phyloP scores from a whole-genome alignment of 1,139 yeast species.

The Yamadazyma atmosphaerica region DNA sequence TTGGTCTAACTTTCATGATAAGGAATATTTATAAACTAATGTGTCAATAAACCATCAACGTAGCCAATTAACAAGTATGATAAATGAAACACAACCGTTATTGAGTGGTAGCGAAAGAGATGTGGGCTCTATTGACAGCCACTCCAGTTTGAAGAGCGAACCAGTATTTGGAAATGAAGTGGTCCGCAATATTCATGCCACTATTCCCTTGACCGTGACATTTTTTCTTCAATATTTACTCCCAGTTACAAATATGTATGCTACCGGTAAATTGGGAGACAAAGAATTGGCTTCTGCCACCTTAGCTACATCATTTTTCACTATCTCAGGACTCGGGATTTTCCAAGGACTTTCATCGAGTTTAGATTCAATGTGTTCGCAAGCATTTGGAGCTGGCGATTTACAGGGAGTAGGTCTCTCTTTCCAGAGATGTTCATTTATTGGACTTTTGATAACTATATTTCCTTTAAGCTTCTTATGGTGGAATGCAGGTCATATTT shows the following conservation, averaged over 20 bases:
- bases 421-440: conserved; percentile 33
- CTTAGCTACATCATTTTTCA: conserved; percentile 44
- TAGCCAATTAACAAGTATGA: background rate
- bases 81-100: conserved; percentile 1
- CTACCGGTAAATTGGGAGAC: conserved; percentile 46
- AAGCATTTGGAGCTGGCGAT: conserved; percentile 41
- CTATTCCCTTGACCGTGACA: conserved; percentile 44
- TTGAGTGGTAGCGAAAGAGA: background rate
- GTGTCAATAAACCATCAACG: background rate
- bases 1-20: no score
- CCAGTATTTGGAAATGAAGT: background rate
- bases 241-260: conserved; percentile 45
- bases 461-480: conserved; percentile 33
- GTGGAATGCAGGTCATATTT: conserved; percentile 32
- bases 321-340: conserved; percentile 41
- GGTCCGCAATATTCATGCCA: conserved; percentile 18
- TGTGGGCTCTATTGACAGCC: background rate
- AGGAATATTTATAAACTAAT: background rate
- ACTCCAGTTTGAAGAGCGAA: background rate
- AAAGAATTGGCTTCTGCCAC: conserved; percentile 45
- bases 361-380: conserved; percentile 50
- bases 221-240: conserved; percentile 48
- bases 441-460: conserved; percentile 31
- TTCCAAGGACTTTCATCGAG: conserved; percentile 53
- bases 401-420: conserved; percentile 31